Conservation (phyloP, 805 yeast species). For the Lipomyces sp. region DNA sequence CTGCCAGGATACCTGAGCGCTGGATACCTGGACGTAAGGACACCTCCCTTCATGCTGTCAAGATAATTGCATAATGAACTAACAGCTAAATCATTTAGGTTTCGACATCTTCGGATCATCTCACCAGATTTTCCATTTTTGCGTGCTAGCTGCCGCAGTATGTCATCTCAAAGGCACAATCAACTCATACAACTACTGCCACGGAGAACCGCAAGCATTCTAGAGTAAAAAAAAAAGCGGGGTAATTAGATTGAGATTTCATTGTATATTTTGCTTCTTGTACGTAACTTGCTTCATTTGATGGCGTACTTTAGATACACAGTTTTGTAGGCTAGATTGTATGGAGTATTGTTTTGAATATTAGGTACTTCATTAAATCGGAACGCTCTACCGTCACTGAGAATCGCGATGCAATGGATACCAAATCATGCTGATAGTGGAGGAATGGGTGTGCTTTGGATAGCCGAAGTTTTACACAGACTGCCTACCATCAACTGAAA, state of each 20-base stretch:
- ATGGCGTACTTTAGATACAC: too few relatives aligned
- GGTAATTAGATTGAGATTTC: background rate
- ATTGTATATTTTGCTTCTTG: too few relatives aligned
- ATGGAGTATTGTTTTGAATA: too few relatives aligned
- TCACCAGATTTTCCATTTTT: conserved; percentile 75
- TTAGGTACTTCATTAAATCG: too few relatives aligned
- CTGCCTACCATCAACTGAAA: background rate
- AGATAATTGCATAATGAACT: background rate
- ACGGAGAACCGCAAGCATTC: conserved; percentile 30
- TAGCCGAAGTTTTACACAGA: background rate
- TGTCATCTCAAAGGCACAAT: conserved; percentile 72
- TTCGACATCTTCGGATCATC: conserved; percentile 72
- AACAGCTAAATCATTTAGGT: conserved; percentile 40
- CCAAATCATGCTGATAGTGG: too few relatives aligned
- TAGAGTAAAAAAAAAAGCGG: background rate
- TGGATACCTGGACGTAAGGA: conserved; percentile 67
- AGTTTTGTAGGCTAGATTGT: too few relatives aligned
- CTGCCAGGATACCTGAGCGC: conserved; percentile 77
- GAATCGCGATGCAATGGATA: too few relatives aligned
- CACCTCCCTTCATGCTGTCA: conserved; percentile 12
- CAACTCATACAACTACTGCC: conserved; percentile 54
- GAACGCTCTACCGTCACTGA: too few relatives aligned
- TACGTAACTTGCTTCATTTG: background rate
- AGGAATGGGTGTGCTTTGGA: background rate
- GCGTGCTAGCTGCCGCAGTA: conserved; percentile 49